Conservation (phyloP, 2,329 filamentous ascomycete species). For the Claviceps sp. region DNA sequence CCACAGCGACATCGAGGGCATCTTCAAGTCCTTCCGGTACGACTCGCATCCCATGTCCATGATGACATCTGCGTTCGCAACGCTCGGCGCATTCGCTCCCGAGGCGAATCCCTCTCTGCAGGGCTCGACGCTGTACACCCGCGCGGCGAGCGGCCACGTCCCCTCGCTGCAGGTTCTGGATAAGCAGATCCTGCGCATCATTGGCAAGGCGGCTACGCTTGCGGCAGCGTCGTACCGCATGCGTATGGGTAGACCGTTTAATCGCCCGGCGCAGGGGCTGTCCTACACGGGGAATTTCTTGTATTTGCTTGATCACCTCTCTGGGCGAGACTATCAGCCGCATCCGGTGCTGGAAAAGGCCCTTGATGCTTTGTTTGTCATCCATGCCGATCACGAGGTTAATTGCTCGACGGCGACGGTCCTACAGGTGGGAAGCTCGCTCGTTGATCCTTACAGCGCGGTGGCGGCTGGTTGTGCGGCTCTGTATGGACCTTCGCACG, state of each 20-base stretch:
- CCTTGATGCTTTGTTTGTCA: slow-evolving; percentile 40
- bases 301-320: slow-evolving; percentile 38
- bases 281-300: slow-evolving; percentile 42
- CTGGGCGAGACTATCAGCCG: slow-evolving; percentile 30
- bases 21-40: slow-evolving; percentile 37
- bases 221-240: slow-evolving; percentile 39
- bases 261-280: slow-evolving; percentile 31
- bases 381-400: slow-evolving; percentile 46
- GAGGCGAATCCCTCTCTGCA: slow-evolving; percentile 36
- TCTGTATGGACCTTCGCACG: slow-evolving; percentile 43
- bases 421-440: slow-evolving; percentile 40
- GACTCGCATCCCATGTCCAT: slow-evolving; percentile 40
- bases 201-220: slow-evolving; percentile 37
- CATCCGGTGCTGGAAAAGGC: slow-evolving; percentile 35
- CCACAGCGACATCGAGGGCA: slow-evolving; percentile 34
- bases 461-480: slow-evolving; percentile 39
- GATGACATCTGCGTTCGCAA: slow-evolving; percentile 35
- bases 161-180: slow-evolving; percentile 31
- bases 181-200: slow-evolving; percentile 37
- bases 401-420: slow-evolving; percentile 43
- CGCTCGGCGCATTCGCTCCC: slow-evolving; percentile 34
- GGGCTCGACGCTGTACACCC: slow-evolving; percentile 36
- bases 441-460: slow-evolving; percentile 42
- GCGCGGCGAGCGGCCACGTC: slow-evolving; percentile 26
- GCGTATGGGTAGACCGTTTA: slow-evolving; percentile 37